These are phyloP conservation scores for Mycosarcoma mackinlayi DNA, from an alignment of 1,284 basidiomycete species.

Conservation along the genomic window DNA sequence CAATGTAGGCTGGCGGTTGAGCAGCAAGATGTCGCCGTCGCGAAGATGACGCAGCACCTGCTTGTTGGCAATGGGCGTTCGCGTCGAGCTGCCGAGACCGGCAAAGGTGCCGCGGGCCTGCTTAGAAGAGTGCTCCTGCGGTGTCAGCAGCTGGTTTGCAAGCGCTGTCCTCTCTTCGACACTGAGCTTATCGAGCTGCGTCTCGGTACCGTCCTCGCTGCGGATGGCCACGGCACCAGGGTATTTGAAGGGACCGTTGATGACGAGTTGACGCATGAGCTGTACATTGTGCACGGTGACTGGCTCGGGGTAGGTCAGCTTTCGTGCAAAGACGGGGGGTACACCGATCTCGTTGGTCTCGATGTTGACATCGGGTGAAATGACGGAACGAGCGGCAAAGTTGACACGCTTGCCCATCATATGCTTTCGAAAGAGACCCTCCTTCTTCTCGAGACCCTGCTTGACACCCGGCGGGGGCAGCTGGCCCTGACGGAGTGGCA, in stretches of 20 bases:
- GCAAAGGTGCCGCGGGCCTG: constrained; percentile 64
- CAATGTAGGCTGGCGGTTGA: constrained; percentile 97
- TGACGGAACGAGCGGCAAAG: constrained; percentile 98
- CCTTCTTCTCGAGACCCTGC: constrained; percentile 98
- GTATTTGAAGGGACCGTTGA: constrained; percentile 87
- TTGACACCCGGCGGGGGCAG: constrained; percentile 95
- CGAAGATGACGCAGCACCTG: constrained; percentile 95
- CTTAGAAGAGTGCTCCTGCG: constrained; percentile 76
- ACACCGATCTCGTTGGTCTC: constrained; percentile 99
- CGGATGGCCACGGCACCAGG: constrained; percentile 96
- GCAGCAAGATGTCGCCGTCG: constrained; percentile 93
- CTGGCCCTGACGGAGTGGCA: constrained; percentile 84
- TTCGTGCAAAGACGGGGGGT: constrained; percentile 95
- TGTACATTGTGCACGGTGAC: constrained; percentile 92
- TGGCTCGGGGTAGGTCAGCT: constrained; percentile 96
- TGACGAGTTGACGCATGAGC: constrained; percentile 88
- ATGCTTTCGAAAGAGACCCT: constrained; percentile 96
- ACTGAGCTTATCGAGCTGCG: constrained; percentile 77
- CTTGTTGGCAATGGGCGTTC: constrained; percentile 79
- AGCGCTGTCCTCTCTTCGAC: constrained; percentile 89
- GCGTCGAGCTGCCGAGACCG: constrained; percentile 61
- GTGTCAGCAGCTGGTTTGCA: constrained; percentile 95
- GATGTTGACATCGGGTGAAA: constrained; percentile 99
- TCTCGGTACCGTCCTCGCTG: constrained; percentile 81
- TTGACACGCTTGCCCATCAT: constrained; percentile 99